These are phyloP conservation scores for Rhynchosporium graminicola DNA, from an alignment of 2,329 filamentous ascomycete species.

Conservation along the genomic window DNA sequence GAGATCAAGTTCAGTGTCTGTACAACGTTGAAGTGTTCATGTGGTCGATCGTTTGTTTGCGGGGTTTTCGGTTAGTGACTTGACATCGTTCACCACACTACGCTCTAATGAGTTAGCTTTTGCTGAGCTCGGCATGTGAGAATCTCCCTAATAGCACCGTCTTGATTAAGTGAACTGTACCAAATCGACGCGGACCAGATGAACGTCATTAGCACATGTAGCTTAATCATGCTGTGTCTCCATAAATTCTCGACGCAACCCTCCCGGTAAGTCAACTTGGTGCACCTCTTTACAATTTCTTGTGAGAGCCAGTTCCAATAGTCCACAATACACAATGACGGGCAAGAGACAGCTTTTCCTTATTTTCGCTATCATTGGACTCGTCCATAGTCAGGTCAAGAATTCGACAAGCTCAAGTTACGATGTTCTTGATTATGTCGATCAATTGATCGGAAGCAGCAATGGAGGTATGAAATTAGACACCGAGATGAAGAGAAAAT, in stretches of 20 bases:
- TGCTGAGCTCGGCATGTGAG: background rate
- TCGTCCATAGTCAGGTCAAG: slow-evolving; percentile 26
- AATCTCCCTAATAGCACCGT: slow-evolving; percentile 15
- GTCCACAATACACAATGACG: slow-evolving; percentile 19
- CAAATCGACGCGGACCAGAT: slow-evolving; percentile 17
- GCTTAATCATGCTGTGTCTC: slow-evolving; percentile 1
- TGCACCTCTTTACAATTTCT: slow-evolving; percentile 1
- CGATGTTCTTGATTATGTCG: slow-evolving; percentile 46
- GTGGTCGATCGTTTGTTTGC: background rate
- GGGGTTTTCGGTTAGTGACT: background rate
- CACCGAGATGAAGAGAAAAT: background rate
- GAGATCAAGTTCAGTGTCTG: background rate
- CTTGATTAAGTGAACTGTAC: slow-evolving; percentile 16
- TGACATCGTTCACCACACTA: no score
- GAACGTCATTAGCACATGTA: slow-evolving; percentile 20
- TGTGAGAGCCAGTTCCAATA: background rate
- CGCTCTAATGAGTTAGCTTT: no score
- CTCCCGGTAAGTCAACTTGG: slow-evolving; percentile 16
- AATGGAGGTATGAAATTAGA: slow-evolving; percentile 48
- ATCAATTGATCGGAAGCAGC: slow-evolving; percentile 56
- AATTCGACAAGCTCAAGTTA: slow-evolving; percentile 24
- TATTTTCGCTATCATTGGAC: slow-evolving; percentile 4
- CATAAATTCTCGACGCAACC: slow-evolving; percentile 21
- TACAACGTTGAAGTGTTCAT: background rate
- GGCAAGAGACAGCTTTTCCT: slow-evolving; percentile 1